phyloP scores from a whole-genome alignment of 2,329 filamentous ascomycete species.

The Leptographium galeiforme region DNA sequence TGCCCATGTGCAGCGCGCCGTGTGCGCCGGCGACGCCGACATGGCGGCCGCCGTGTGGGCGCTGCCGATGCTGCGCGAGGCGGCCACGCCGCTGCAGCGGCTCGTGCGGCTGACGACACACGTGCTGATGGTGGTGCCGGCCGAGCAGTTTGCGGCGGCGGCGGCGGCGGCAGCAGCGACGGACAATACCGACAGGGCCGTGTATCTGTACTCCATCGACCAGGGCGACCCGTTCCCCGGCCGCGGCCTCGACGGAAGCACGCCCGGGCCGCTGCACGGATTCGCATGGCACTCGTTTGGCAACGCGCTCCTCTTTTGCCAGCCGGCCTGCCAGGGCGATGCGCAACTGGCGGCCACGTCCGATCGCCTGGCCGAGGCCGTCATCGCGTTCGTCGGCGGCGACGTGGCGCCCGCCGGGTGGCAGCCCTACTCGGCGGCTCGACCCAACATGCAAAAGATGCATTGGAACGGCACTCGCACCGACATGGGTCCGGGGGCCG shows the following conservation, averaged over 20 bases:
- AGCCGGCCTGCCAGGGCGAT: conserved; percentile 3
- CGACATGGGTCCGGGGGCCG: neutral
- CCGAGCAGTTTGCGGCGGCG: neutral
- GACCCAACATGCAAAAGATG: neutral
- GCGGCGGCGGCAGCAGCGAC: neutral
- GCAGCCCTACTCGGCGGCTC: neutral
- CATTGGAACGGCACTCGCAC: conserved; percentile 2
- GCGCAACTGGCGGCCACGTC: conserved; percentile 2
- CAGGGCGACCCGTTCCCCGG: conserved; percentile 3
- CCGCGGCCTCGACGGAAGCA: neutral
- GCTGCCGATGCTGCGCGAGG: neutral
- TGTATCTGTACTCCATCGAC: conserved; percentile 5
- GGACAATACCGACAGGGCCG: neutral
- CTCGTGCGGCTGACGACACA: neutral
- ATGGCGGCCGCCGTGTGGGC: neutral
- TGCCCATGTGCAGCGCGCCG: neutral
- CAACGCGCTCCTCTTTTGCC: conserved; percentile 5
- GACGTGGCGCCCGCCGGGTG: neutral
- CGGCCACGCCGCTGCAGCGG: neutral
- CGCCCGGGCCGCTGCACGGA: neutral
- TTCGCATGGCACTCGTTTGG: conserved; percentile 8
- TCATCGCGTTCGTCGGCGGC: neutral
- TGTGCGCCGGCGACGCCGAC: neutral
- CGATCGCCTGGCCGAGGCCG: neutral
- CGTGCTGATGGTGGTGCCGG: neutral